phyloP scores from a whole-genome alignment of 768 basidiomycete species.

The Naematelia aurantialba region DNA sequence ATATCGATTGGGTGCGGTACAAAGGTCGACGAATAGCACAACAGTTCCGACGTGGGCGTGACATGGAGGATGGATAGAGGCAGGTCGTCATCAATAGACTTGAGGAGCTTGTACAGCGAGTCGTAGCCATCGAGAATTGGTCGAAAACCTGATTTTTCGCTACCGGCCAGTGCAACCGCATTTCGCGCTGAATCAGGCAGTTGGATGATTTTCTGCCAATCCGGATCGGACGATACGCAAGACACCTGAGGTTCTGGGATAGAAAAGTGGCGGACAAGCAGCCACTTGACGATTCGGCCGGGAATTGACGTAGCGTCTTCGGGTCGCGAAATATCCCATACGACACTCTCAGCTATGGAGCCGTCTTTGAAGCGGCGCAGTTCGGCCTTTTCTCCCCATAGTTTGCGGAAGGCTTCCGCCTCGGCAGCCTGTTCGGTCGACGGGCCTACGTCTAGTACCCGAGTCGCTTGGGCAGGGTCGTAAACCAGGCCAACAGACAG shows the following conservation, averaged over 20 bases:
- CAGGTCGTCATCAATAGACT: conserved; percentile 63
- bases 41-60: conserved; percentile 65
- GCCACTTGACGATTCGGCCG: conserved; percentile 65
- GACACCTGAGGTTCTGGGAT: conserved; percentile 50
- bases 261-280: conserved; percentile 74
- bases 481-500: conserved; percentile 74
- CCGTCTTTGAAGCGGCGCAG: conserved; percentile 94
- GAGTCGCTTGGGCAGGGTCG: conserved; percentile 66
- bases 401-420: conserved; percentile 62
- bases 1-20: conserved; percentile 69
- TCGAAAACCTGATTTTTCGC: conserved; percentile 51
- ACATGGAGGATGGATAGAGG: conserved; percentile 75
- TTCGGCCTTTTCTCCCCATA: conserved; percentile 93
- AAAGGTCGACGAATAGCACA: conserved; percentile 79
- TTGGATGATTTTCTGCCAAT: conserved; percentile 39
- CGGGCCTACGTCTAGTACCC: conserved; percentile 90
- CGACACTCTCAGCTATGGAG: conserved; percentile 85
- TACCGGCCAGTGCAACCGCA: conserved; percentile 44
- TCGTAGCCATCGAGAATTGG: conserved; percentile 75
- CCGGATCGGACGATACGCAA: conserved; percentile 26
- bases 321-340: conserved; percentile 77
- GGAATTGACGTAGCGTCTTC: conserved; percentile 81
- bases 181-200: conserved; percentile 49
- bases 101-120: conserved; percentile 67
- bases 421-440: conserved; percentile 56